Evolutionary conservation across 148 eudicot species (phyloP).

Genomic region (Rhododendron kiyosumense): DNA sequence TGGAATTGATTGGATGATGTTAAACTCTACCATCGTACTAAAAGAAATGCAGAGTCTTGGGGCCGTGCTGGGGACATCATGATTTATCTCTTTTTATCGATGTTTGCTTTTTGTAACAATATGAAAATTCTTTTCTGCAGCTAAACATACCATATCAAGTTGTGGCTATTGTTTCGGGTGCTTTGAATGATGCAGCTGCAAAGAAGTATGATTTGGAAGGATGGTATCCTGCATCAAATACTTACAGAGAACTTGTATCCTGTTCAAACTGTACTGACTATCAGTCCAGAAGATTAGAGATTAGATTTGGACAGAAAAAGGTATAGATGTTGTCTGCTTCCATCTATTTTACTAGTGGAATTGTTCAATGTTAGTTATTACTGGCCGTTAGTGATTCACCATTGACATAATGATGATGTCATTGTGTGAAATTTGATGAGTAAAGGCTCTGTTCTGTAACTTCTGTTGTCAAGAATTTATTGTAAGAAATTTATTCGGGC

Average conservation of each 20-base stretch:
- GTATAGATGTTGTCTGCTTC: slow-evolving; percentile 23
- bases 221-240: slow-evolving; percentile 79
- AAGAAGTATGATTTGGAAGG: slow-evolving; percentile 93
- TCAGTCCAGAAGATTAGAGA: slow-evolving; percentile 81
- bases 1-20: not conserved
- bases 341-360: not conserved
- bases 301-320: slow-evolving; percentile 80
- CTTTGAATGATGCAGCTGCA: slow-evolving; percentile 92
- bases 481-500: not conserved
- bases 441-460: not conserved
- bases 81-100: too few species aligned
- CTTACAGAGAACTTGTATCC: slow-evolving; percentile 84
- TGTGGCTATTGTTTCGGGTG: slow-evolving; percentile 91
- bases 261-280: slow-evolving; percentile 97
- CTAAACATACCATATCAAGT: slow-evolving; percentile 76
- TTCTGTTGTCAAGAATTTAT: not conserved
- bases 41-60: not conserved
- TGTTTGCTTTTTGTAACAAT: not conserved
- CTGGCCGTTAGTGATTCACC: not conserved
- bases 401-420: not conserved
- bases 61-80: not conserved
- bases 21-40: not conserved
- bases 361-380: not conserved
- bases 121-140: slow-evolving; percentile 33
- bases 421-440: not conserved